Evolutionary conservation across 2,329 filamentous ascomycete species (phyloP), one percentile per base, ranked within the genome.

Genomic region (Cucurbitaria berberidis): DNA sequence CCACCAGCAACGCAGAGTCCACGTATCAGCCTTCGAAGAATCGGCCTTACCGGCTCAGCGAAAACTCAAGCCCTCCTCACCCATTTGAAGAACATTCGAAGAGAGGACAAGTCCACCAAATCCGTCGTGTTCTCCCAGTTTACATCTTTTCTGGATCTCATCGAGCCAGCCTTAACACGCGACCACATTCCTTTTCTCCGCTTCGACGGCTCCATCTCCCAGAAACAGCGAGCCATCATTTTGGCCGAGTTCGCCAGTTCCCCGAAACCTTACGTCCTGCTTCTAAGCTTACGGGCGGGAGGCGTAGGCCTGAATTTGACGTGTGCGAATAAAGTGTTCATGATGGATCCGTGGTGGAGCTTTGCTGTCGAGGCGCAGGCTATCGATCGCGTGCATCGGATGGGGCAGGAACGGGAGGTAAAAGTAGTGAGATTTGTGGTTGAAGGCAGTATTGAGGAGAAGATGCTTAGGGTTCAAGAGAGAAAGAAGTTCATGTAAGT

Each of bases 291-390:
- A 50, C 84, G 91, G 18, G 95, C 96, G 0, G 95, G 96, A 4
- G 96, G 95, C 21, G 95, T 99, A 0, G 95, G 95, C 0, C 81
- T 99, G 38, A 99, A 99, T 70, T 77, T 99, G 56, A 98, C 93
- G 0, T 88, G 87, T 62, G 95, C 95, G 5, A 91, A 88, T 59
- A 82, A 90, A 48, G 96, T 99, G 5, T 99, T 89, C 78, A 96
- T 99, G 90, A 98, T 99, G 95, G 95, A 99, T 75, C 95, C 95
- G 0, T 99, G 95, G 95, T 99, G 95, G 95, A 96, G 90, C 70
- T 99, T 93, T 75, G 93, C 95, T 0, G 88, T 98, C 11, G 95
- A 99, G 76, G 91, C 93, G 5, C 95, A 99, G 76, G 95, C 95
- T 8, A 98, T 99, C 68, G 95, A 99, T 78, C 90, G 95, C 1